phyloP scores from a whole-genome alignment of 148 eudicot species.

The Persicaria maculosa region DNA sequence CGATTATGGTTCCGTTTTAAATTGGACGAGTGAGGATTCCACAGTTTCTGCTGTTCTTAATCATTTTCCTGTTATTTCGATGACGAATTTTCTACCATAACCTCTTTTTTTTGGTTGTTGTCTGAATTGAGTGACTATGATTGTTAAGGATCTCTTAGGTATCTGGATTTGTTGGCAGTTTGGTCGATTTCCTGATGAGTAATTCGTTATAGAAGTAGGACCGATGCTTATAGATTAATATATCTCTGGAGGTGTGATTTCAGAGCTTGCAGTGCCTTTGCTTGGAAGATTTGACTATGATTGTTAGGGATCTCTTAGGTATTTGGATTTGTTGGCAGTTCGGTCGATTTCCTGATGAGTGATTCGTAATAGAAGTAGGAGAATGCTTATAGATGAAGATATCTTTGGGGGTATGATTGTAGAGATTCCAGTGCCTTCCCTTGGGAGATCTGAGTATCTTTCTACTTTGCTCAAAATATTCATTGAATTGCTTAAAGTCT shows the following conservation, averaged over 20 bases:
- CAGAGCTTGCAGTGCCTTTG: neutral
- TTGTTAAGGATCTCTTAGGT: neutral
- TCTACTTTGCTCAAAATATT: too few species aligned
- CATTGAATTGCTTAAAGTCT: too few species aligned
- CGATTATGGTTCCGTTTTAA: neutral
- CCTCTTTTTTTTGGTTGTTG: neutral
- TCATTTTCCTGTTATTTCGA: neutral
- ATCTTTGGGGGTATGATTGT: too few species aligned
- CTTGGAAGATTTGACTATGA: neutral
- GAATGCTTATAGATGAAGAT: too few species aligned
- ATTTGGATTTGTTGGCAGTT: too few species aligned
- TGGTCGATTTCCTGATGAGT: neutral
- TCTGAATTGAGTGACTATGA: conserved; percentile 3
- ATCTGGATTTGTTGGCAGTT: neutral
- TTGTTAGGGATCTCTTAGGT: too few species aligned
- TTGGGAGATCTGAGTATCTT: too few species aligned
- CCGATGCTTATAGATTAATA: neutral
- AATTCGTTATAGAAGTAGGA: neutral
- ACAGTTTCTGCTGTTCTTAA: neutral
- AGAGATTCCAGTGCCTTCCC: too few species aligned
- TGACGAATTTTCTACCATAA: too few species aligned
- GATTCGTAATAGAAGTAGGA: too few species aligned
- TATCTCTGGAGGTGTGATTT: neutral
- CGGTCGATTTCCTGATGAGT: too few species aligned
- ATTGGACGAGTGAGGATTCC: neutral